phyloP scores from a whole-genome alignment of 2,329 filamentous ascomycete species.

The Neonectria hederae region DNA sequence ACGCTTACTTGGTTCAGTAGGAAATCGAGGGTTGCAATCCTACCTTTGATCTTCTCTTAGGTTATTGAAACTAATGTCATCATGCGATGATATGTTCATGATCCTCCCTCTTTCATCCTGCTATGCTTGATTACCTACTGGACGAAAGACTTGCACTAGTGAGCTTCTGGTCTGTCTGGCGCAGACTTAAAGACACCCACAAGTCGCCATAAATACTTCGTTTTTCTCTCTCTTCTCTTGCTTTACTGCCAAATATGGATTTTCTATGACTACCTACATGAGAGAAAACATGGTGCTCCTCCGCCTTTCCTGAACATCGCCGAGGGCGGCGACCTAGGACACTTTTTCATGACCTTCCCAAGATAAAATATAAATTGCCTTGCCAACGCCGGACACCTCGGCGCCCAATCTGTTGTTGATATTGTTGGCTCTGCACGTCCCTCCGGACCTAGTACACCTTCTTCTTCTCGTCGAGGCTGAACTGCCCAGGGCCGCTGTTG shows the following conservation, averaged over 20 bases:
- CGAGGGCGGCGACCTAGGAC: constrained; percentile 11
- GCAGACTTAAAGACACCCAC: background rate
- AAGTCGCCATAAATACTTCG: constrained; percentile 5
- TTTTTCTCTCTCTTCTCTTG: constrained; percentile 11
- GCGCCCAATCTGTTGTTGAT: constrained; percentile 9
- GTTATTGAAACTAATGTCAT: background rate
- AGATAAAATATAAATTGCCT: constrained; percentile 25
- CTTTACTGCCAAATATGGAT: constrained; percentile 11
- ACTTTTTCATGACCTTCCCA: constrained; percentile 19
- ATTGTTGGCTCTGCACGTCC: constrained; percentile 4
- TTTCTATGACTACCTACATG: constrained; percentile 25
- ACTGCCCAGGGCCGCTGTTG: constrained; percentile 97
- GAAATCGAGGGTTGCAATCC: background rate
- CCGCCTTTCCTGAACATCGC: constrained; percentile 5
- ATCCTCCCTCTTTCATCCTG: background rate
- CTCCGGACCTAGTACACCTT: constrained; percentile 85
- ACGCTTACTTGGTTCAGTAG: background rate
- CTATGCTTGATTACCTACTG: background rate
- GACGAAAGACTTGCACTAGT: background rate
- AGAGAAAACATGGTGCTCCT: constrained; percentile 16
- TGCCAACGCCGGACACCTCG: constrained; percentile 19
- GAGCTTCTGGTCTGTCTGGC: background rate
- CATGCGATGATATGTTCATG: background rate
- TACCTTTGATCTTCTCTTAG: background rate
- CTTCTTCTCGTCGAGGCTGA: constrained; percentile 99